A percentile compares a stretch with the other conserved stretches of the same genome.
Evolutionary conservation across 306 rosid species (phyloP).

Genomic region (Rubus idaeus): DNA sequence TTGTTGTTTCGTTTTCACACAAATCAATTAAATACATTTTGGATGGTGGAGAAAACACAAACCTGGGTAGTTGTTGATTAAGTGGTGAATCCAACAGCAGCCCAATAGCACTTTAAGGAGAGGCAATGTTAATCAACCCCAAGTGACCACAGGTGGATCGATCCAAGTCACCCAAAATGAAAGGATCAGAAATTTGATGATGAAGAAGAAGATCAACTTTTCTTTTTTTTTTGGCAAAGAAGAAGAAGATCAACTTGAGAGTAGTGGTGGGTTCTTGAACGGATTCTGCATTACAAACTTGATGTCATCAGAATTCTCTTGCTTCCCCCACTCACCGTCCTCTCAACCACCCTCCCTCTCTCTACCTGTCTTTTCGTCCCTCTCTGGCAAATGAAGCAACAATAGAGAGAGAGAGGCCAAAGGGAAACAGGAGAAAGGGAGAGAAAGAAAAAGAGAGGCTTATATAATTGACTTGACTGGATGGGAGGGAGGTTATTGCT

Average conservation of each 20-base stretch:
- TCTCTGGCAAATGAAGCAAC: constrained; percentile 39
- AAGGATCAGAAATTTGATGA: constrained; percentile 16
- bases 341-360: constrained; percentile 23
- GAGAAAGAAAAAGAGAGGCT: constrained; percentile 7
- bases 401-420: neutral
- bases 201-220: constrained; percentile 45
- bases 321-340: constrained; percentile 38
- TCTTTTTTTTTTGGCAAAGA: too few relatives aligned
- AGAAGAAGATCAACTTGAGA: constrained; percentile 49
- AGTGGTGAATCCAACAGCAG: constrained; percentile 39
- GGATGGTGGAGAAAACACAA: constrained; percentile 24
- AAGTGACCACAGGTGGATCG: too few relatives aligned
- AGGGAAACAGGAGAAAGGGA: constrained; percentile 22
- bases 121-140: too few relatives aligned
- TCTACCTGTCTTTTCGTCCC: neutral
- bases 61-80: constrained; percentile 40
- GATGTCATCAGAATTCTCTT: constrained; percentile 32
- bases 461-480: constrained; percentile 14
- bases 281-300: constrained; percentile 47
- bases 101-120: too few relatives aligned
- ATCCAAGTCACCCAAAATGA: too few relatives aligned
- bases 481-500: constrained; percentile 42
- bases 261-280: constrained; percentile 39
- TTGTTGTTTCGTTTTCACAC: constrained; percentile 14
- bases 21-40: neutral